phyloP scores from a whole-genome alignment of 2,329 filamentous ascomycete genomes.

The Fusarium nodosum region DNA sequence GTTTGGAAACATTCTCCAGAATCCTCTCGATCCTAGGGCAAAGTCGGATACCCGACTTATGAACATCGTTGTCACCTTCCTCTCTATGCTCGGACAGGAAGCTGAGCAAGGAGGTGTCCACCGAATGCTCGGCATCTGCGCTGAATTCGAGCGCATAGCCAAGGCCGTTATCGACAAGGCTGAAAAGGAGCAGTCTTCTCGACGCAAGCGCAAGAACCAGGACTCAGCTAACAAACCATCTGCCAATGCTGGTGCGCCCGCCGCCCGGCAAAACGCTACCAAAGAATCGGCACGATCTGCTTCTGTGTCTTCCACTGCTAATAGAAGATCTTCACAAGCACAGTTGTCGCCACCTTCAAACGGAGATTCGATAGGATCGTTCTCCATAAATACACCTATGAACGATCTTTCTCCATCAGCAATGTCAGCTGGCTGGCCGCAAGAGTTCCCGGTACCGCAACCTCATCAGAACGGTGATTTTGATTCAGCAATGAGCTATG shows the following conservation, averaged over 20 bases:
- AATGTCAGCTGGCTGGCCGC: conserved; percentile 62
- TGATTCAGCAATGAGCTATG: conserved; percentile 60
- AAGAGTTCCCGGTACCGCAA: conserved; percentile 59
- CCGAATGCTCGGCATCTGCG: conserved; percentile 92
- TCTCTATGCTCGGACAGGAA: conserved; percentile 89
- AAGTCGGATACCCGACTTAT: conserved; percentile 91
- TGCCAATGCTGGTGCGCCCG: conserved; percentile 10
- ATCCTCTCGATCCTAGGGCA: conserved; percentile 89
- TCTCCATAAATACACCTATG: conserved; percentile 43
- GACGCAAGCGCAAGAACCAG: conserved; percentile 86
- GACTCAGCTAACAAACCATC: conserved; percentile 55
- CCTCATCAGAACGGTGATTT: conserved; percentile 56
- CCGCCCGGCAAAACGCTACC: conserved; percentile 34
- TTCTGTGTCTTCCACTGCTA: conserved; percentile 14
- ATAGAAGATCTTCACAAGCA: conserved; percentile 37
- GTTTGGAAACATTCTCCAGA: conserved; percentile 96
- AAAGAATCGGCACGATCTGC: conserved; percentile 17
- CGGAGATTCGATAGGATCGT: conserved; percentile 45
- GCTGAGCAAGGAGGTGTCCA: conserved; percentile 91
- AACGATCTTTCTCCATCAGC: conserved; percentile 62
- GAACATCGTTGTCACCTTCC: conserved; percentile 91
- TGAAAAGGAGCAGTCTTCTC: conserved; percentile 83
- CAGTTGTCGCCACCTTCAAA: conserved; percentile 50
- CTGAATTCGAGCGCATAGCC: conserved; percentile 96
- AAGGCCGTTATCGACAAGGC: conserved; percentile 91